Conservation (phyloP, 1,284 basidiomycete genomes). For the Cryptococcus sp. region DNA sequence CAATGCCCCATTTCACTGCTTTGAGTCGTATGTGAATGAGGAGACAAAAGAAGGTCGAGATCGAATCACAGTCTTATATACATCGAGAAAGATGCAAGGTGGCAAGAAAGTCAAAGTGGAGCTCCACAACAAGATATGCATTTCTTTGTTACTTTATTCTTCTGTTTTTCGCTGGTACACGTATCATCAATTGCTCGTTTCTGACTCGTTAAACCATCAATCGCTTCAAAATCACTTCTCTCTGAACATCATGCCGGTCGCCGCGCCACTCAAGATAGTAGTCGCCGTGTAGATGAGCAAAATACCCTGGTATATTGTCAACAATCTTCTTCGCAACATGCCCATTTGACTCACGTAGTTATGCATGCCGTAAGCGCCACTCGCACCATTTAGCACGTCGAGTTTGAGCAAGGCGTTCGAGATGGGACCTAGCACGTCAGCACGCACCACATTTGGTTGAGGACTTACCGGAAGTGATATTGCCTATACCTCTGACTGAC, state of each 20-base stretch:
- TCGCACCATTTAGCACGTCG: constrained; percentile 25
- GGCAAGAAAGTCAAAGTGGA: too few relatives aligned
- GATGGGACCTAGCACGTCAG: constrained; percentile 30
- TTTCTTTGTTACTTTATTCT: too few relatives aligned
- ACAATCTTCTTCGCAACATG: too few relatives aligned
- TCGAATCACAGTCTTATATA: too few relatives aligned
- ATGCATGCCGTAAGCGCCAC: constrained; percentile 46
- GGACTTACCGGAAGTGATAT: constrained; percentile 43
- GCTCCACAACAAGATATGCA: too few relatives aligned
- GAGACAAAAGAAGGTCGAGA: too few relatives aligned
- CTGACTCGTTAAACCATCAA: too few relatives aligned
- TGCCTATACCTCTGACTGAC: constrained; percentile 48
- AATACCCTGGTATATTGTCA: constrained; percentile 10
- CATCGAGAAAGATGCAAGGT: too few relatives aligned
- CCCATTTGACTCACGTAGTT: constrained; percentile 36
- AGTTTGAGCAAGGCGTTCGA: constrained; percentile 37
- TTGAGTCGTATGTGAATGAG: too few relatives aligned
- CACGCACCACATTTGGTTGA: background rate
- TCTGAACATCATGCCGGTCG: constrained; percentile 13
- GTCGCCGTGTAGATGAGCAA: constrained; percentile 19
- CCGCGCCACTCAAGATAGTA: constrained; percentile 17
- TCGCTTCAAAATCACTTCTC: background rate
- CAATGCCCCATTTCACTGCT: too few relatives aligned
- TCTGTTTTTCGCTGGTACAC: too few relatives aligned
- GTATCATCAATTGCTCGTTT: too few relatives aligned